Base-by-base conservation (phyloP, 1,284 basidiomycete species). In the Lentinula novae-zelandiae region DNA sequence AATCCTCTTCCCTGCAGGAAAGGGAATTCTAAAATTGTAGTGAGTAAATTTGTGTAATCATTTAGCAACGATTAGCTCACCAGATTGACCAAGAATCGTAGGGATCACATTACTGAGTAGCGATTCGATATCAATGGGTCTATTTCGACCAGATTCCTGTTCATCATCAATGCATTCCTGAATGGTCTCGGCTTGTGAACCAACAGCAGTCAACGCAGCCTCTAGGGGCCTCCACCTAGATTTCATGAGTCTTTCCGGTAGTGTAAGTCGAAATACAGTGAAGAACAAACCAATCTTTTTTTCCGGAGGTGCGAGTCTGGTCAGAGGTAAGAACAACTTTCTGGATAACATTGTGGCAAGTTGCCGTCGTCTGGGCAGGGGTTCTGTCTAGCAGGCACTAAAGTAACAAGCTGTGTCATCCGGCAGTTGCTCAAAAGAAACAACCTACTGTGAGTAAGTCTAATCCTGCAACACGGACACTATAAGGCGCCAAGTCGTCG, bases 1-100 rank as follows among this genome's bases (percentile, higher is more conserved):
- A 98, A 97, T 1, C 89, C 92, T 60, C 96, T 83, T 8, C 96
- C 97, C 74, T 97, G 95, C 53, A 99, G 75, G 82, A 98, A 98
- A 0, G 94, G 92, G 57, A 81, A 83, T 13, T 92, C 94, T 93
- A 63, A 7, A 15, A 5, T 33, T 3, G 10, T 7, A 12, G n/a
- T 9, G 6, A 7, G 9, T 20, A 33, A 57, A 12, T 9, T 10
- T 13, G 8, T 53, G 44, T 53, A 34, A 49, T 12, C 52, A 58
- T 38, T 40, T 6, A 44, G 10, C 9, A 46, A 46, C n/a, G 2
- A 20, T 20, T 20, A 22, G 74, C 78, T 58, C 66, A 90, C 90
- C 85, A 51, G 83, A 76, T 38, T 87, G 80, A 44, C 75, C 76
- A 20, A 98, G 78, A 50, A 94, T 78, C 15, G 87, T 84, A 5